Evolutionary conservation across 106 monocot species (phyloP).

Genomic region (Acorus gramineus): DNA sequence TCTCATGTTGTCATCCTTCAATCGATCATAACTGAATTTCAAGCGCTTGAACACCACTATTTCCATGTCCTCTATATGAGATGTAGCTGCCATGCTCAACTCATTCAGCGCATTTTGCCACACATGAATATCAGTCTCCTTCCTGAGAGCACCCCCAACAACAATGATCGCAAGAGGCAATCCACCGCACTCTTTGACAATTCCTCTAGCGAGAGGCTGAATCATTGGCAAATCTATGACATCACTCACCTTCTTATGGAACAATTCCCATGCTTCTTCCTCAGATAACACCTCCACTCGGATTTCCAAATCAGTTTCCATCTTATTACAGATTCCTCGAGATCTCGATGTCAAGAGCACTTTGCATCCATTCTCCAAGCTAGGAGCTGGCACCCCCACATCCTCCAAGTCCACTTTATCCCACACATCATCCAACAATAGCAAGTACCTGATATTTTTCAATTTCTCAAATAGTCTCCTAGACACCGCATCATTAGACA

Average conservation of each 20-base stretch:
- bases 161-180: slow-evolving; percentile 22
- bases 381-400: too few relatives aligned
- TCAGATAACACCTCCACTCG: too few relatives aligned
- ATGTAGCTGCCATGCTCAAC: neutral
- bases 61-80: slow-evolving; percentile 1
- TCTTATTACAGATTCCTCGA: too few relatives aligned
- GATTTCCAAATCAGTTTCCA: too few relatives aligned
- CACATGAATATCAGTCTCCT: neutral
- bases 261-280: slow-evolving; percentile 14
- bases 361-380: too few relatives aligned
- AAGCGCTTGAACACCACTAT: neutral
- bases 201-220: neutral
- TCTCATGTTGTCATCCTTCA: neutral
- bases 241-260: slow-evolving; percentile 9
- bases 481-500: too few relatives aligned
- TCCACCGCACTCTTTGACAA: slow-evolving; percentile 20
- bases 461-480: too few relatives aligned
- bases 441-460: too few relatives aligned
- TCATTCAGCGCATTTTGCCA: slow-evolving; percentile 12
- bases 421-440: too few relatives aligned
- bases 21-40: slow-evolving; percentile 29
- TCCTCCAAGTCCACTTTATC: too few relatives aligned
- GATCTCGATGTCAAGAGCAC: too few relatives aligned
- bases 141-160: slow-evolving; percentile 11
- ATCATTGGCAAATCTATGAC: neutral